A percentile compares a stretch with the other conserved stretches of the same genome.
Conservation (phyloP, 1,284 basidiomycete species). For the Tilletia setariae region DNA sequence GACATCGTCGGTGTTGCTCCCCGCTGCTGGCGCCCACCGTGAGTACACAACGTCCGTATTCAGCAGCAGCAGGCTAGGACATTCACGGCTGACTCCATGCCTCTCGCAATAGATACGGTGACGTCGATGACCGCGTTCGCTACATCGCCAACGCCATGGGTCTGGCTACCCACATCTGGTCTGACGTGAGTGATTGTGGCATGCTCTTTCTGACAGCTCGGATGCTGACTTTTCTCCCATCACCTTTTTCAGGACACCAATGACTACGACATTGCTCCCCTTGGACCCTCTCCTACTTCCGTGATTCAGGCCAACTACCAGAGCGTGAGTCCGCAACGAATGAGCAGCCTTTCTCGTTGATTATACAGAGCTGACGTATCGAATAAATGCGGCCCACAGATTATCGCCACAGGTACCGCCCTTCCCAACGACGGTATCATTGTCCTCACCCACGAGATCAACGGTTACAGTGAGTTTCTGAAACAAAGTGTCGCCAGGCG, state of each 20-base stretch:
- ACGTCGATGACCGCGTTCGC: conserved; percentile 61
- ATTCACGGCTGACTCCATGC: no score
- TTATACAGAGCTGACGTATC: not conserved
- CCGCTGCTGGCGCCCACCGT: conserved; percentile 54
- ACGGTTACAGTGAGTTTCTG: conserved; percentile 24
- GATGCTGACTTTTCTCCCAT: no score
- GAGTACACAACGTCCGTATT: no score
- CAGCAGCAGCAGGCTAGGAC: not conserved
- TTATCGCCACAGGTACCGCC: conserved; percentile 18
- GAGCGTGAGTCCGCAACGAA: conserved; percentile 8
- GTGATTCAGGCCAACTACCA: conserved; percentile 57
- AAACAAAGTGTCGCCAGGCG: not conserved
- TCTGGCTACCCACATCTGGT: conserved; percentile 59
- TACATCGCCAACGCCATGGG: conserved; percentile 58
- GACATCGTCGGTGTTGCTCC: conserved; percentile 59
- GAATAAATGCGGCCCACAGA: no score
- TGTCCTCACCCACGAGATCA: conserved; percentile 52
- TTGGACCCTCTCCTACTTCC: conserved; percentile 48
- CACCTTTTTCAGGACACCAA: conserved; percentile 33
- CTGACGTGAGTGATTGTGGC: conserved; percentile 51
- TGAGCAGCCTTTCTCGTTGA: conserved; percentile 49
- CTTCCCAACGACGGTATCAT: conserved; percentile 33
- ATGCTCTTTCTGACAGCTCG: no score
- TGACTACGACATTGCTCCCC: conserved; percentile 56
- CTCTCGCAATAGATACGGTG: conserved; percentile 55